Conservation (phyloP, 176 grass and related monocot genomes). For the Typha latifolia region DNA sequence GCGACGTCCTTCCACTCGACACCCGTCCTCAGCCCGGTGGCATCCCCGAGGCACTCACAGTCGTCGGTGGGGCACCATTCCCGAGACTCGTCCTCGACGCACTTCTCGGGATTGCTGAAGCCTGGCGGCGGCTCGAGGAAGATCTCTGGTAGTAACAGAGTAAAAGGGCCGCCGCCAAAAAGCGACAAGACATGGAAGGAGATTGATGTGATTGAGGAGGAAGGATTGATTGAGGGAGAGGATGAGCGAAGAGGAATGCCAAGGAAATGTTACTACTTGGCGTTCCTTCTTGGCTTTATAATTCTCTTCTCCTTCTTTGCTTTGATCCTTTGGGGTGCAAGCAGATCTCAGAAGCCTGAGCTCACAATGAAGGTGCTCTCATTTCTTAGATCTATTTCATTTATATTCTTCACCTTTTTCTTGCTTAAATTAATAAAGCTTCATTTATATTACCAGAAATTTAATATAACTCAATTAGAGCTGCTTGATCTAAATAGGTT, state of each 20-base stretch:
- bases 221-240: conserved; percentile 50
- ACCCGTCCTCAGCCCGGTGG: conserved; percentile 55
- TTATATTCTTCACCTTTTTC: neutral
- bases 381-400: neutral
- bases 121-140: conserved; percentile 11
- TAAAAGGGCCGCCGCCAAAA: neutral
- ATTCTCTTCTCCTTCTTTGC: conserved; percentile 92
- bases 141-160: conserved; percentile 10
- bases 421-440: too few relatives aligned
- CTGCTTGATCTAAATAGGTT: neutral
- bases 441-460: too few relatives aligned
- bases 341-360: conserved; percentile 74
- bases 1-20: conserved; percentile 71
- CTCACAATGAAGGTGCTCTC: conserved; percentile 48
- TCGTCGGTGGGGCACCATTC: conserved; percentile 66
- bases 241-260: conserved; percentile 32
- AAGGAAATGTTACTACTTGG: conserved; percentile 51
- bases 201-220: conserved; percentile 73
- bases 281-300: conserved; percentile 44
- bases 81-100: conserved; percentile 49
- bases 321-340: conserved; percentile 86
- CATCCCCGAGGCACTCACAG: conserved; percentile 64
- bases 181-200: conserved; percentile 44
- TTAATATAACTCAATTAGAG: neutral
- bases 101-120: conserved; percentile 40